These are phyloP conservation scores for Pascua sp. DNA, from an alignment of 1,284 basidiomycete species.

Conservation along the genomic window DNA sequence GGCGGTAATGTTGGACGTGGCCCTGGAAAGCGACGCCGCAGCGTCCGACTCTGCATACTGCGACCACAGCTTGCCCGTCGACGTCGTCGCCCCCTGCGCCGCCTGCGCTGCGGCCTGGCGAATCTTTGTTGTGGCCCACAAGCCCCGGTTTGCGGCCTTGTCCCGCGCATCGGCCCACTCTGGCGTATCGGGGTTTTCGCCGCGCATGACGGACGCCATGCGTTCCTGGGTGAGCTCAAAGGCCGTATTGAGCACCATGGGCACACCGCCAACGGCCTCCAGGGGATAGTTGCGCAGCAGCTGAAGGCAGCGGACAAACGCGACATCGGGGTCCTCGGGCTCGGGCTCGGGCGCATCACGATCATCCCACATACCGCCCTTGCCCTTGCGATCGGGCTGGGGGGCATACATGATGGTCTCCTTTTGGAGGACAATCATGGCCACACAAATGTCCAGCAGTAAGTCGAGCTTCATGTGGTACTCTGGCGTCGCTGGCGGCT, in stretches of 20 bases:
- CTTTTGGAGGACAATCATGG: slow-evolving; percentile 39
- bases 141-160: slow-evolving; percentile 2
- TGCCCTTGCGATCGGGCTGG: slow-evolving; percentile 1
- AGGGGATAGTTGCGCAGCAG: slow-evolving; percentile 33
- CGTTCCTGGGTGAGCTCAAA: slow-evolving; percentile 32
- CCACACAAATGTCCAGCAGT: slow-evolving; percentile 38
- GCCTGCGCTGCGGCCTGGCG: too few relatives aligned
- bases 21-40: slow-evolving; percentile 24
- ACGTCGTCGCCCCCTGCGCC: slow-evolving; percentile 7
- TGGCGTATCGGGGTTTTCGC: slow-evolving; percentile 26
- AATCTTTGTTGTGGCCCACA: slow-evolving; percentile 16
- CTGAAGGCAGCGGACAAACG: slow-evolving; percentile 27
- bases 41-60: slow-evolving; percentile 26
- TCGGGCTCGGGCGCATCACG: slow-evolving; percentile 6
- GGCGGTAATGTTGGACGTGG: slow-evolving; percentile 22
- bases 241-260: slow-evolving; percentile 28
- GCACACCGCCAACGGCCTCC: slow-evolving; percentile 26
- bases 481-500: slow-evolving; percentile 24
- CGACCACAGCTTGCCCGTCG: slow-evolving; percentile 14
- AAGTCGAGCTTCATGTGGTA: slow-evolving; percentile 37
- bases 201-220: slow-evolving; percentile 19
- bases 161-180: slow-evolving; percentile 15
- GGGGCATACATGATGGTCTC: slow-evolving; percentile 16
- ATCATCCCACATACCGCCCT: slow-evolving; percentile 15
- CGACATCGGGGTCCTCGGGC: slow-evolving; percentile 24